Evolutionary conservation across 148 eudicot species (phyloP), one percentile per base, ranked within the genome.

Genomic region (Chenopodium suecicum): DNA sequence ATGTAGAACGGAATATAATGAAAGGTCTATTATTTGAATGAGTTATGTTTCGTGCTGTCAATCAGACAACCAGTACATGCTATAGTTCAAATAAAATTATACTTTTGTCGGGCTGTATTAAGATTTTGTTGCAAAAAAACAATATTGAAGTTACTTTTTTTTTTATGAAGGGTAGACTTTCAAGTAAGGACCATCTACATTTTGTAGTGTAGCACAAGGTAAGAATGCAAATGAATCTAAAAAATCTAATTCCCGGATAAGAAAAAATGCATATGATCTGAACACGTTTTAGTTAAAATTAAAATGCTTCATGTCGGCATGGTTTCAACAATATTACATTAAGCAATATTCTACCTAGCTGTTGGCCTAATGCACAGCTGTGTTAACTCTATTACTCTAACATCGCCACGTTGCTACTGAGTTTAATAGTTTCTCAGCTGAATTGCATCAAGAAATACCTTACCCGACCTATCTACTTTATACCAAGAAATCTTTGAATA

Each of bases 171-270:
- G 79, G 69, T 76, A 34, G 76, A 46, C 25, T 54, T 47, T 22
- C 14, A 34, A 52, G 74, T 34, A 23, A 66, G 58, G 74, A 41
- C 7, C 68, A 68, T 68, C 74, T 52, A 81, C 14, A 9, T 32
- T 52, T 44, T 23, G 48, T 20, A 65, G 73, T 50, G 44, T 69
- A 76, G 75, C 37, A 66, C 32, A 41, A 41, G 16, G n/a, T 41
- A 23, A 62, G 69, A 64, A 50, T 22, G 64, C 10, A 66, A 67
- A 29, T n/a, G 46, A 50, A 6, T 60, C 9, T 29, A 22, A 22
- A 77, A 77, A 70, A 46, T 76, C 80, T 82, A 77, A 77, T 47
- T 77, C 65, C 81, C 64, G 52, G 66, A 77, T 9, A 65, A 63
- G 78, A 72, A 65, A 63, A 83, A 73, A 62, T 64, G 54, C 19